Conservation (phyloP, 768 basidiomycete genomes). For the Clitopilus hobsonii region DNA sequence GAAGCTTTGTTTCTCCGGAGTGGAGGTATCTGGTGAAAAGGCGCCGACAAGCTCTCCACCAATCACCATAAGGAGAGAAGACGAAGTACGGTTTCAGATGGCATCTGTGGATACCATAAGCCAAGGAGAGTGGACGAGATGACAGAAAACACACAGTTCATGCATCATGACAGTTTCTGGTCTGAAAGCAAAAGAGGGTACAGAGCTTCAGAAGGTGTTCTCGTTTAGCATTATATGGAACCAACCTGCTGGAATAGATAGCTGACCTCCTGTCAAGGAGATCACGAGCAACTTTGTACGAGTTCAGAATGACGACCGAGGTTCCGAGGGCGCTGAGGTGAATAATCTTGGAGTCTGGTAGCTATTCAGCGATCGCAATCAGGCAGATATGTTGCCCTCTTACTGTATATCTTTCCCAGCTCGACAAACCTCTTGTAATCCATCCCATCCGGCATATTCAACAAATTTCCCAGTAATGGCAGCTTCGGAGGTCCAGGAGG, state of each 20-base stretch:
- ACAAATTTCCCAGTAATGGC: constrained; percentile 33
- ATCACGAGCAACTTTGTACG: constrained; percentile 23
- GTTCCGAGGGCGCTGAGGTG: constrained; percentile 11
- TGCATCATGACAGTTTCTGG: neutral
- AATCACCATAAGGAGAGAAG: neutral
- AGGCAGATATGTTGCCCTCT: neutral
- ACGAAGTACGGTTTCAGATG: neutral
- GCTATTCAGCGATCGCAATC: neutral
- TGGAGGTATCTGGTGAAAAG: neutral
- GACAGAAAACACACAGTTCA: neutral
- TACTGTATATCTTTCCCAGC: constrained; percentile 1
- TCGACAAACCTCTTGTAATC: neutral
- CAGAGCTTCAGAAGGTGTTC: neutral
- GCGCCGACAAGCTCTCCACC: neutral
- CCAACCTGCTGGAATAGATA: constrained; percentile 14
- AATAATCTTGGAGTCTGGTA: neutral
- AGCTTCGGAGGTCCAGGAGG: constrained; percentile 35
- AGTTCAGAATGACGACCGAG: constrained; percentile 24
- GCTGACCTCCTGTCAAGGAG: constrained; percentile 24
- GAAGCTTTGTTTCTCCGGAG: neutral
- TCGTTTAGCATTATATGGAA: neutral
- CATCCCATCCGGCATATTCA: constrained; percentile 19
- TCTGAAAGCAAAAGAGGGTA: neutral
- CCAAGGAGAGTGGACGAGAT: neutral
- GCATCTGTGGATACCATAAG: neutral